These are phyloP conservation scores for Fusarium marasasianum DNA, from an alignment of 2,329 filamentous ascomycete species.

Conservation along the genomic window DNA sequence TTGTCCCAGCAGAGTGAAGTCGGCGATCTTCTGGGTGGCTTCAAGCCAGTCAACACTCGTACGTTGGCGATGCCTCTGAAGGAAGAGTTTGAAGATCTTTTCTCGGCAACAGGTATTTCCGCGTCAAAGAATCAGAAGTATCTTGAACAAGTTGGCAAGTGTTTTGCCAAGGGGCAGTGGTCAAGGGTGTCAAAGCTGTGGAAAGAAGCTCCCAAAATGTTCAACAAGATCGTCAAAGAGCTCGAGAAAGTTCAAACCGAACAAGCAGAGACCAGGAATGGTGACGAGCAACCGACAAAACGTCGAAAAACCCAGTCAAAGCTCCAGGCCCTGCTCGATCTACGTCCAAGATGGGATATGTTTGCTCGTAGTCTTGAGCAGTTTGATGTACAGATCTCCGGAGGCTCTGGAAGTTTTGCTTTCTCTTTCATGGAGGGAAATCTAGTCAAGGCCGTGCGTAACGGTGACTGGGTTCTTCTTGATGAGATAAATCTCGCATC, in stretches of 20 bases:
- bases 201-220: slow-evolving; percentile 90
- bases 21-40: slow-evolving; percentile 93
- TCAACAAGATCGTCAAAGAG: slow-evolving; percentile 72
- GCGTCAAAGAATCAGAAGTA: slow-evolving; percentile 88
- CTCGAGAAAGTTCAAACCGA: slow-evolving; percentile 57
- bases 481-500: slow-evolving; percentile 98
- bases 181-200: slow-evolving; percentile 84
- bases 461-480: slow-evolving; percentile 95
- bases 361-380: slow-evolving; percentile 80
- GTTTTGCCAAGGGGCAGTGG: slow-evolving; percentile 86
- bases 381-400: slow-evolving; percentile 81
- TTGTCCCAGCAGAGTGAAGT: slow-evolving; percentile 98
- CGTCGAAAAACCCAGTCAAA: slow-evolving; percentile 72
- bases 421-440: slow-evolving; percentile 98
- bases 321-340: slow-evolving; percentile 67
- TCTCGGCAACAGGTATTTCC: slow-evolving; percentile 85
- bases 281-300: slow-evolving; percentile 71
- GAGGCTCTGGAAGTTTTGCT: slow-evolving; percentile 79
- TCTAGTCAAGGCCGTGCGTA: slow-evolving; percentile 92
- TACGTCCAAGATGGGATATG: slow-evolving; percentile 77
- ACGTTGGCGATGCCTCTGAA: slow-evolving; percentile 89
- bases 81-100: slow-evolving; percentile 92
- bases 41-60: slow-evolving; percentile 93
- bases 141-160: slow-evolving; percentile 81
- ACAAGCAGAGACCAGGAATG: slow-evolving; percentile 48